These are phyloP conservation scores for Ophioceras dolichostomum DNA, from an alignment of 2,329 filamentous ascomycete species.

Conservation along the genomic window DNA sequence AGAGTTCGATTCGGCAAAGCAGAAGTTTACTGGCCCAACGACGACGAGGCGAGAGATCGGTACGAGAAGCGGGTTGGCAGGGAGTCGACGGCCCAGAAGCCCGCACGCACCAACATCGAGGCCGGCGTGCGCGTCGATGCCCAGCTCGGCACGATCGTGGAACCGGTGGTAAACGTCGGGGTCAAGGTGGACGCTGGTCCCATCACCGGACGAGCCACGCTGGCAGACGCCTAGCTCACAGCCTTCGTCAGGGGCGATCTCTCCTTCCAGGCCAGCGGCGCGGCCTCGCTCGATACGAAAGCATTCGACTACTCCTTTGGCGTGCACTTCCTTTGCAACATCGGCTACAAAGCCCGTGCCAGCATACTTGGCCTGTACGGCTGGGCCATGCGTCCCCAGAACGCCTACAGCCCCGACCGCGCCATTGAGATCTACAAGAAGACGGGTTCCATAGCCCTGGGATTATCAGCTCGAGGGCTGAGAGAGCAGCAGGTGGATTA, in stretches of 20 bases:
- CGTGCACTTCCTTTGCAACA: background rate
- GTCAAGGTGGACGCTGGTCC: too few relatives aligned
- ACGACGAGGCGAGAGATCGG: background rate
- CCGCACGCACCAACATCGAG: background rate
- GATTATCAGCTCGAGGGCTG: too few relatives aligned
- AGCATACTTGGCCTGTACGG: background rate
- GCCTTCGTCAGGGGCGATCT: background rate
- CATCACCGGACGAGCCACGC: too few relatives aligned
- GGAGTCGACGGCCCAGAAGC: background rate
- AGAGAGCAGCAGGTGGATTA: too few relatives aligned
- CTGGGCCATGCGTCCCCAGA: background rate
- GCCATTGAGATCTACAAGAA: background rate
- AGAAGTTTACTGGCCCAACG: background rate
- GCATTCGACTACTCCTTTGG: background rate
- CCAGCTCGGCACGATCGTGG: too few relatives aligned
- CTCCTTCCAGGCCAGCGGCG: background rate
- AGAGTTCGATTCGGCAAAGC: background rate
- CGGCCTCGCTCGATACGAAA: background rate
- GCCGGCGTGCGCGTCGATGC: too few relatives aligned
- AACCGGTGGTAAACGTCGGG: too few relatives aligned
- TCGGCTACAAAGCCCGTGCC: background rate
- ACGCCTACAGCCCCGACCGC: background rate
- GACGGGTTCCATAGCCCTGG: too few relatives aligned
- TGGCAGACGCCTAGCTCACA: background rate
- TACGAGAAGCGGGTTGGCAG: background rate